Evolutionary conservation across 169 alveolate genomes (phyloP), one percentile per base, ranked within the genome.

Genomic region (Plasmodium gallinaceum): DNA sequence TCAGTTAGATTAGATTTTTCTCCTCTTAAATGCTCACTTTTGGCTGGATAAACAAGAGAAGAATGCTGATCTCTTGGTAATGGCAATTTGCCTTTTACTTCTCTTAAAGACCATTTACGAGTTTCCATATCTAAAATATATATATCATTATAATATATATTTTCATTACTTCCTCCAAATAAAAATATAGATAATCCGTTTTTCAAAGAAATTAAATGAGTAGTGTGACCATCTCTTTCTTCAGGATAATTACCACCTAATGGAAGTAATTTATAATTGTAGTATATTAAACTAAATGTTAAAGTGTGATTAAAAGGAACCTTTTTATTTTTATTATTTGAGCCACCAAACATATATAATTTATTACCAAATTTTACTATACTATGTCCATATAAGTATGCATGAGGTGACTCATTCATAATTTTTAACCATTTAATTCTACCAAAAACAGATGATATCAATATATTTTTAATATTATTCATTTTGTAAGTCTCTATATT

Each of bases 341-440:
- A 80, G 20, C 97, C 97, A n/a, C 97, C 97, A 48, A 95, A 88
- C 92, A 95, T 88, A 61, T 94, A 93, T n/a, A 96, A 95, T 73
- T 94, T 93, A 73, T 93, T 94, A 37, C 97, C 96, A 75, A 94
- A 93, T 58, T 95, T 94, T 5, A 94, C 94, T 32, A 95, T 88
- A 69, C 96, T 91, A 91, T 95, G 97, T 58, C 97, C 97, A 43
- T 86, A 86, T 51, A 86, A 64, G 39, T 58, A 69, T 0, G 92
- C 69, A 64, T 86, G 88, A 70, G 92, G 92, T 22, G 92, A 86
- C 43, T 86, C 92, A 45, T 69, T 72, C 92, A 86, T 86, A 43
- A 86, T 62, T 72, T 86, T 86, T 48, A 86, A 54, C 92, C 92
- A 86, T 65, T 86, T 86, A 14, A 86, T 61, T 70, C 80, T 70